Evolutionary conservation across 192 early-diverging fungal species (phyloP).

Genomic region (Rhizophagus clarus): DNA sequence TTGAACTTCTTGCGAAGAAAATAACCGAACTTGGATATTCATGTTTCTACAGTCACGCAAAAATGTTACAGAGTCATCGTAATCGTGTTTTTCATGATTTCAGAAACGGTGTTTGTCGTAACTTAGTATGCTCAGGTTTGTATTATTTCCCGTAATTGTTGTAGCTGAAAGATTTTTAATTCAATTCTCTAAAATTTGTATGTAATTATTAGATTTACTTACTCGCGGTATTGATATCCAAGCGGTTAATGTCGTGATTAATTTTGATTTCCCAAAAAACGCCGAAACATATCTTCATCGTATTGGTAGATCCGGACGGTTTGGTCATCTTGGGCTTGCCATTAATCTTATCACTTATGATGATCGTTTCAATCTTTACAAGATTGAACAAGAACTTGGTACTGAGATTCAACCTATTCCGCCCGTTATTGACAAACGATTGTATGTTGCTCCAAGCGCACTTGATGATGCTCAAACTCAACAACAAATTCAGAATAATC

Average conservation of each 20-base stretch:
- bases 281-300: conserved; percentile 99
- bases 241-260: conserved; percentile 99
- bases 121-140: conserved; percentile 92
- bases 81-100: conserved; percentile 99
- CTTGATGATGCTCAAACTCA: conserved; percentile 63
- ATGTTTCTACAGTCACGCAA: conserved; percentile 99
- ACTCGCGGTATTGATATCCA: conserved; percentile 99
- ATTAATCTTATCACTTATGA: conserved; percentile 99
- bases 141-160: not conserved
- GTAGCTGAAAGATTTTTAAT: not conserved
- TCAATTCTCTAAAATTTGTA: not conserved
- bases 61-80: conserved; percentile 97
- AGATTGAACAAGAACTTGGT: conserved; percentile 97
- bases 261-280: conserved; percentile 99
- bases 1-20: conserved; percentile 98
- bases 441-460: conserved; percentile 81
- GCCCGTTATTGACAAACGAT: conserved; percentile 90
- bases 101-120: conserved; percentile 95
- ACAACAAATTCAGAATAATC: conserved; percentile 42
- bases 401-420: conserved; percentile 99
- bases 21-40: conserved; percentile 99
- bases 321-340: conserved; percentile 93
- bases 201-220: conserved; percentile 74
- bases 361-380: conserved; percentile 96
- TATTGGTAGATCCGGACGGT: conserved; percentile 97